Percentiles rank a stretch among this genome's conserved stretches.
These are phyloP conservation scores for Aspergillus kassunensis DNA, from an alignment of 495 filamentous ascomycete genomes.

Conservation along the genomic window DNA sequence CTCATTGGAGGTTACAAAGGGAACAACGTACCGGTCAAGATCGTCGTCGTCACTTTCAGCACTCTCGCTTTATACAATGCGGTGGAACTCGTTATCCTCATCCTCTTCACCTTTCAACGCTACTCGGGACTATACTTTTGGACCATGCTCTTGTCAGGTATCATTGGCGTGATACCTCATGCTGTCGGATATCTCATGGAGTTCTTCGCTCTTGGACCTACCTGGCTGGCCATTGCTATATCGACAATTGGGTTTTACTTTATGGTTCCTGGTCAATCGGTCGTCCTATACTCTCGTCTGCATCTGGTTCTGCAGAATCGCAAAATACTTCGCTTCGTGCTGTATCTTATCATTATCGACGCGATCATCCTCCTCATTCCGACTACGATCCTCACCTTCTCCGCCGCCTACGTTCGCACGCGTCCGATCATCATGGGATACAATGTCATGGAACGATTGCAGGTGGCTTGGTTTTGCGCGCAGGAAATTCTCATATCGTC, in stretches of 20 bases:
- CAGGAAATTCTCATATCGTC: constrained; percentile 56
- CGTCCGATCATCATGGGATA: constrained; percentile 38
- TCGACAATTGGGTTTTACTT: constrained; percentile 53
- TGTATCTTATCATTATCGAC: constrained; percentile 55
- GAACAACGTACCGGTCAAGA: constrained; percentile 26
- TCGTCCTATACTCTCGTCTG: constrained; percentile 64
- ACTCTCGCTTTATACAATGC: constrained; percentile 51
- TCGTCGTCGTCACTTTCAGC: constrained; percentile 46
- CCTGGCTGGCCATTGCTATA: constrained; percentile 35
- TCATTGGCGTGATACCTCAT: constrained; percentile 45
- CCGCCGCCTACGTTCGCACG: constrained; percentile 28
- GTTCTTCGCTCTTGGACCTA: constrained; percentile 43
- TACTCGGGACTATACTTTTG: constrained; percentile 49
- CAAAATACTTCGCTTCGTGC: constrained; percentile 45
- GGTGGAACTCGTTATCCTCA: constrained; percentile 43
- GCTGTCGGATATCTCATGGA: constrained; percentile 52
- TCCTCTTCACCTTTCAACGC: constrained; percentile 47
- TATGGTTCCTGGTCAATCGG: constrained; percentile 64
- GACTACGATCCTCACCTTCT: constrained; percentile 52
- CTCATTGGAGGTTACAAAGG: constrained; percentile 34
- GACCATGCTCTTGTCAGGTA: constrained; percentile 35
- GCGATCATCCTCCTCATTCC: constrained; percentile 45
- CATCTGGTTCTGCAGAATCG: constrained; percentile 53
- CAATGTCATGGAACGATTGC: constrained; percentile 55
- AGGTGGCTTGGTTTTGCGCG: constrained; percentile 54